A percentile compares a stretch with the other conserved stretches of the same genome.
These are phyloP conservation scores for Colletotrichum phormii DNA, from an alignment of 2,329 filamentous ascomycete species.

Conservation along the genomic window DNA sequence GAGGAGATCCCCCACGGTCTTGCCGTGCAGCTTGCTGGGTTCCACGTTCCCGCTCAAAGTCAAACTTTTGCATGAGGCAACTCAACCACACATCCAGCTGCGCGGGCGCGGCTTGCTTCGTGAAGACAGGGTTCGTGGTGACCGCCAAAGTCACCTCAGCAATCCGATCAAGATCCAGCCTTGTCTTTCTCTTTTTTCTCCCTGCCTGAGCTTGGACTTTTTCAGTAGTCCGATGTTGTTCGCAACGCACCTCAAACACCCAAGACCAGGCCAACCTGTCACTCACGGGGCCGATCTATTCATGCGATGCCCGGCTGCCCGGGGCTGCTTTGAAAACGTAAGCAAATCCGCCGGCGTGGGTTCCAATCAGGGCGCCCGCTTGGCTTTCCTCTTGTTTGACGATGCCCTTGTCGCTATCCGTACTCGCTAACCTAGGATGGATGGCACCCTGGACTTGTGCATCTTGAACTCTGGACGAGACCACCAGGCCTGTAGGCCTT, in stretches of 20 bases:
- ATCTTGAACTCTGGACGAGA: background rate
- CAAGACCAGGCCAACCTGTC: slow-evolving; percentile 24
- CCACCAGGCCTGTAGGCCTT: background rate
- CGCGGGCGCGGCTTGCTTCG: slow-evolving; percentile 19
- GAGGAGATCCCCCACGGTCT: slow-evolving; percentile 11
- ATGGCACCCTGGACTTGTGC: slow-evolving; percentile 1
- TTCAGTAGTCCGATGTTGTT: slow-evolving; percentile 34
- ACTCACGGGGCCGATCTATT: slow-evolving; percentile 33
- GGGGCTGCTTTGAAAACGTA: slow-evolving; percentile 10
- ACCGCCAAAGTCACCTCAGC: background rate
- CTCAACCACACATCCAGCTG: slow-evolving; percentile 9
- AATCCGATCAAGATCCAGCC: slow-evolving; percentile 24
- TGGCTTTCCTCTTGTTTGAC: slow-evolving; percentile 2
- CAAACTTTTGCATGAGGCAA: slow-evolving; percentile 22
- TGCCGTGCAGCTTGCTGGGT: background rate
- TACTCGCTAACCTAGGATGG: background rate
- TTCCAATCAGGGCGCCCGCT: slow-evolving; percentile 6
- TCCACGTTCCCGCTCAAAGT: background rate
- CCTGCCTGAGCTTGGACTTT: slow-evolving; percentile 25
- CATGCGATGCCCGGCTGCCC: slow-evolving; percentile 32
- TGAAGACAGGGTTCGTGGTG: background rate
- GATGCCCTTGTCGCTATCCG: background rate
- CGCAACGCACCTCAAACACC: slow-evolving; percentile 45
- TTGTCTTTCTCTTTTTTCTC: background rate
- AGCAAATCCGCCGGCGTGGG: slow-evolving; percentile 20